Evolutionary conservation across 1,284 basidiomycete species (phyloP).

Genomic region (Leccinum fallax): DNA sequence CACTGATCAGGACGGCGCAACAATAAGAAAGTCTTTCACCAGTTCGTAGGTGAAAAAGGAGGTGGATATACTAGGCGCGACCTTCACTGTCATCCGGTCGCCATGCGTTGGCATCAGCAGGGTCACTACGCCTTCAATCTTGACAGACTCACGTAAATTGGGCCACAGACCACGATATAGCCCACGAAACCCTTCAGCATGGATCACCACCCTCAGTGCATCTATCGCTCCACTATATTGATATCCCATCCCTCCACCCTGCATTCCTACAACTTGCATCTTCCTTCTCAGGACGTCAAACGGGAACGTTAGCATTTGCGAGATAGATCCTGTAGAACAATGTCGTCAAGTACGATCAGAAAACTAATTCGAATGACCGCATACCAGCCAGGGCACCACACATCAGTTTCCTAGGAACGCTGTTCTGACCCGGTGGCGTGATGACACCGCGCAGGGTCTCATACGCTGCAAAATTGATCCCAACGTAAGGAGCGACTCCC

Average conservation of each 20-base stretch:
- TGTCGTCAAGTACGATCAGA: conserved; percentile 10
- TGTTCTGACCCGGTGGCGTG: conserved; percentile 76
- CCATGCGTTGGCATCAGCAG: conserved; percentile 6
- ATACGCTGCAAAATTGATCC: conserved; percentile 83
- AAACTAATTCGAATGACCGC: neutral
- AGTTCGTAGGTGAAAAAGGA: conserved; percentile 82
- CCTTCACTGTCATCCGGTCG: conserved; percentile 62
- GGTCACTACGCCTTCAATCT: conserved; percentile 12
- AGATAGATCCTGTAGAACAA: conserved; percentile 64
- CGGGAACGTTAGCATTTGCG: conserved; percentile 94
- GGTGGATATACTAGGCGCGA: conserved; percentile 90
- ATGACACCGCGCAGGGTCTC: conserved; percentile 71
- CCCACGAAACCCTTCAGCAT: conserved; percentile 72
- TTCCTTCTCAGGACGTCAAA: conserved; percentile 93
- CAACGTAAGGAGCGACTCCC: conserved; percentile 93
- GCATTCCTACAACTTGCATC: conserved; percentile 94
- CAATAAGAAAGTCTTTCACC: conserved; percentile 43
- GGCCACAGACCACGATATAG: conserved; percentile 91
- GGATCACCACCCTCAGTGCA: conserved; percentile 70
- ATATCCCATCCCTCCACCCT: conserved; percentile 56
- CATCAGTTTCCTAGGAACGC: conserved; percentile 59
- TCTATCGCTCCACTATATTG: conserved; percentile 82
- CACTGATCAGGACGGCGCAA: conserved; percentile 16
- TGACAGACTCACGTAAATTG: conserved; percentile 74
- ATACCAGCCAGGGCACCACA: conserved; percentile 79